phyloP scores from a whole-genome alignment of 1,284 basidiomycete species.

The Agroathelia rolfsii region DNA sequence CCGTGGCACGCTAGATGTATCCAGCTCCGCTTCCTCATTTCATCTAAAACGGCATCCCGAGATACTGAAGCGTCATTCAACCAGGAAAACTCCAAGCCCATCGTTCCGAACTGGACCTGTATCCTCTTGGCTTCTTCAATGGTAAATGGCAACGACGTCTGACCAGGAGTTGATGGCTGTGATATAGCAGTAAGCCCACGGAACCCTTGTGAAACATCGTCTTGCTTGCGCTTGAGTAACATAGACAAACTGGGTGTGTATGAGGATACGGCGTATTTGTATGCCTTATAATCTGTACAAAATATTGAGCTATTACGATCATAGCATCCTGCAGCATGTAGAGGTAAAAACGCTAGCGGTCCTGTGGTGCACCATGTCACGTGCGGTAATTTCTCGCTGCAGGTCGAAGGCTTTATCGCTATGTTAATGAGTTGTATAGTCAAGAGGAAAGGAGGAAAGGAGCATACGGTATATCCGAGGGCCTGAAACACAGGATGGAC shows the following conservation, averaged over 20 bases:
- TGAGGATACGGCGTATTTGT: constrained; percentile 15
- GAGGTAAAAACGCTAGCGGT: constrained; percentile 19
- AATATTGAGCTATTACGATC: no score
- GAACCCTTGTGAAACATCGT: neutral
- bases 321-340: constrained; percentile 23
- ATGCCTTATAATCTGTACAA: constrained; percentile 4
- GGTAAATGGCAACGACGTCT: constrained; percentile 4
- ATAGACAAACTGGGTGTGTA: constrained; percentile 18
- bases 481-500: no score
- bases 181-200: constrained; percentile 3
- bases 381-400: constrained; percentile 14
- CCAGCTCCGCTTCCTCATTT: constrained; percentile 4
- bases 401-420: constrained; percentile 7
- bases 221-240: constrained; percentile 9
- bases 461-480: no score
- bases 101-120: constrained; percentile 1
- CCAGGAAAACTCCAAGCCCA: no score
- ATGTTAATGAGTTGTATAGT: no score
- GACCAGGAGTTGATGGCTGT: constrained; percentile 5
- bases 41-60: neutral
- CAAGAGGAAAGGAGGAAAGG: no score
- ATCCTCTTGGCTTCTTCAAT: constrained; percentile 3
- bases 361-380: constrained; percentile 26
- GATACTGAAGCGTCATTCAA: constrained; percentile 12
- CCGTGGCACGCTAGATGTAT: constrained; percentile 11